Evolutionary conservation across 139 green algal species (phyloP).

Genomic region (Raphidocelis subcapitata): DNA sequence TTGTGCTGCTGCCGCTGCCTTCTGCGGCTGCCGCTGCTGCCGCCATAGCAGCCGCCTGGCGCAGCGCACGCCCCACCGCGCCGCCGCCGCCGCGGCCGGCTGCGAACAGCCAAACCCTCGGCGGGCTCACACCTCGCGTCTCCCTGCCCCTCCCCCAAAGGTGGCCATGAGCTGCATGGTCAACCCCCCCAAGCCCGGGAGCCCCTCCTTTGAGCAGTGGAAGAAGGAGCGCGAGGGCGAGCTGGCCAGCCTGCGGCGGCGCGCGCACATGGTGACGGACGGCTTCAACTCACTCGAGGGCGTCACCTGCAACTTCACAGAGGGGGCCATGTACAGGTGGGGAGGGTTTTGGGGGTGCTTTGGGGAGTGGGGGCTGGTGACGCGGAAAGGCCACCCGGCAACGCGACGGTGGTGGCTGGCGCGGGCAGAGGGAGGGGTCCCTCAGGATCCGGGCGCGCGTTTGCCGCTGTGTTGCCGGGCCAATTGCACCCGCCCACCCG

Average conservation of each 20-base stretch:
- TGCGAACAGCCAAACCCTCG: background rate
- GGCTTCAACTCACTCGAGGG: slow-evolving; percentile 81
- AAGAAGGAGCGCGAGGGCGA: slow-evolving; percentile 37
- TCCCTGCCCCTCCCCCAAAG: slow-evolving; percentile 8
- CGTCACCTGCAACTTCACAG: slow-evolving; percentile 82
- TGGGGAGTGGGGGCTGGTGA: too few relatives aligned
- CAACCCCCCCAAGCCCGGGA: slow-evolving; percentile 77
- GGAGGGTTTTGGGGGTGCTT: too few relatives aligned
- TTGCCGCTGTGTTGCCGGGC: background rate
- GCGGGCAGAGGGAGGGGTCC: too few relatives aligned
- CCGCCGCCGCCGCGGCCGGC: too few relatives aligned
- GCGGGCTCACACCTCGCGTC: background rate
- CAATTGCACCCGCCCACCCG: background rate
- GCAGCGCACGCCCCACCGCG: too few relatives aligned
- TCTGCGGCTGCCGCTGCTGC: background rate
- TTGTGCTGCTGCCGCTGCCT: too few relatives aligned
- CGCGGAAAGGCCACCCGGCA: too few relatives aligned
- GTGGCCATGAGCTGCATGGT: slow-evolving; percentile 72
- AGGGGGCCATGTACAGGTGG: slow-evolving; percentile 90
- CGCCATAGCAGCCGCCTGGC: background rate
- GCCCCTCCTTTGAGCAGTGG: slow-evolving; percentile 46
- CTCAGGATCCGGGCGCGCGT: too few relatives aligned
- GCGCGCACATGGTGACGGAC: slow-evolving; percentile 81
- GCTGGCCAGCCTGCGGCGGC: slow-evolving; percentile 43
- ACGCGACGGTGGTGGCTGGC: too few relatives aligned